Base-by-base conservation (phyloP, 106 monocot genomes). In the Gastrodia elata region DNA sequence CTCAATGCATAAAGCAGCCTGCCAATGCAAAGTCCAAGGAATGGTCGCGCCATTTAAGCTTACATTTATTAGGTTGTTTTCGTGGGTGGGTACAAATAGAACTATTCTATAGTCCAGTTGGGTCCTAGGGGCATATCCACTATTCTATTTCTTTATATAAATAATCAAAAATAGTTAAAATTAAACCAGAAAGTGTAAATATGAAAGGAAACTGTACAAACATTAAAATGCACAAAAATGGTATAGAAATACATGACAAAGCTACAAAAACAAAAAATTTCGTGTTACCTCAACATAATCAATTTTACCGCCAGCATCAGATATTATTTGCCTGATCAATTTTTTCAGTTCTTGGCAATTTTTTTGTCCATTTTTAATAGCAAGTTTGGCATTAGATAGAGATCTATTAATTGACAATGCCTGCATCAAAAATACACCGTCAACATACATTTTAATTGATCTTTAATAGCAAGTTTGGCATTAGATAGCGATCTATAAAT, bases 241-340 rank as follows among this genome's bases (percentile, higher is more conserved):
- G 57, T 32, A 61, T 61, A 7, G 61, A 61, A 2, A 32, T 30
- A 9, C 3, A 61, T 11, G 30, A 32, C 2, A 27, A 67, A 38
- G 36, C 67, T 20, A 37, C 20, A 67, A 6, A 22, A 38, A 37
- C 67, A 67, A 37, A 38, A 67, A 20, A 37, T 27, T 35, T 67
- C 61, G 38, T 4, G 34, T 67, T 93, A 98, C 98, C 98, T 93
- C 98, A 71, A 83, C 91, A 89, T 93, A 98, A 73, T 93, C 93
- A 36, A 98, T 77, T 76, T 74, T 76, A 18, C 98, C 98, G 71
- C 85, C 91, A 74, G 87, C 78, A 73, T 85, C 76, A 71, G 74
- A 74, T 70, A 98, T 80, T 38, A 64, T 32, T 28, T 85, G 74
- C n/a, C 64, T 42, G 20, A 87, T 67, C 49, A 52, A 56, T 78